Percentiles rank a stretch among this genome's conserved stretches.
Conservation (phyloP, 2,329 filamentous ascomycete species). For the Penicillium sp. region DNA sequence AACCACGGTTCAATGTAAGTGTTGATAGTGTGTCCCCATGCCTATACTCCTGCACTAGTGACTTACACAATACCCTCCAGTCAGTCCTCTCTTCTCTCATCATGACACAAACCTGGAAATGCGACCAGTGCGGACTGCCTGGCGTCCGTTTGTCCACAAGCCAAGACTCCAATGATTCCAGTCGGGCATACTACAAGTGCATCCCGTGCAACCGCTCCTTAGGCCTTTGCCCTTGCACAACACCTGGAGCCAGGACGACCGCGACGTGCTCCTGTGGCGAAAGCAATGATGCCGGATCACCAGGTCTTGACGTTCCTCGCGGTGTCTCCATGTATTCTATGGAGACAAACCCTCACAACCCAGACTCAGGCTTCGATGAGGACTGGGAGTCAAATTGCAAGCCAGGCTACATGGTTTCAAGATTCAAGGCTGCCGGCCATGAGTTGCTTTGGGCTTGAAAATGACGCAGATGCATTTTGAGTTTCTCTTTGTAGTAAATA, state of each 20-base stretch:
- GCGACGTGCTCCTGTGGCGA: conserved; percentile 11
- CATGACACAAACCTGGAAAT: conserved; percentile 10
- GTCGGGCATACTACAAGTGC: conserved; percentile 14
- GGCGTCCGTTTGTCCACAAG: conserved; percentile 8
- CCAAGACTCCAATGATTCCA: background rate
- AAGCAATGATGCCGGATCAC: background rate
- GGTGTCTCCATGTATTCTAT: background rate
- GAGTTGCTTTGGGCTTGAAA: conserved; percentile 3
- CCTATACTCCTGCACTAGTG: background rate
- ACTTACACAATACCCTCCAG: background rate
- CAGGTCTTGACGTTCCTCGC: background rate
- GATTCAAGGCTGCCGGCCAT: conserved; percentile 9
- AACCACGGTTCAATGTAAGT: background rate
- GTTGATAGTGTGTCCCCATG: background rate
- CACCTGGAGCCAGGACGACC: conserved; percentile 7
- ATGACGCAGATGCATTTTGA: background rate
- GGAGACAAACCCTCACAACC: conserved; percentile 4
- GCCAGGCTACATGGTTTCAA: conserved; percentile 12
- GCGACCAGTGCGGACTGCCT: conserved; percentile 10
- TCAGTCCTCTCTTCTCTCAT: background rate
- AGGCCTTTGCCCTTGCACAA: conserved; percentile 14
- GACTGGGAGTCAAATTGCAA: conserved; percentile 16
- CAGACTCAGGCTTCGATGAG: conserved; percentile 8
- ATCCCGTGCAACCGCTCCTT: conserved; percentile 14
- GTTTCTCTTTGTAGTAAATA: background rate